A percentile compares a stretch with the other conserved stretches of the same genome.
Evolutionary conservation across 2,329 filamentous ascomycete genomes (phyloP).

Genomic region (Cytospora leucostoma): DNA sequence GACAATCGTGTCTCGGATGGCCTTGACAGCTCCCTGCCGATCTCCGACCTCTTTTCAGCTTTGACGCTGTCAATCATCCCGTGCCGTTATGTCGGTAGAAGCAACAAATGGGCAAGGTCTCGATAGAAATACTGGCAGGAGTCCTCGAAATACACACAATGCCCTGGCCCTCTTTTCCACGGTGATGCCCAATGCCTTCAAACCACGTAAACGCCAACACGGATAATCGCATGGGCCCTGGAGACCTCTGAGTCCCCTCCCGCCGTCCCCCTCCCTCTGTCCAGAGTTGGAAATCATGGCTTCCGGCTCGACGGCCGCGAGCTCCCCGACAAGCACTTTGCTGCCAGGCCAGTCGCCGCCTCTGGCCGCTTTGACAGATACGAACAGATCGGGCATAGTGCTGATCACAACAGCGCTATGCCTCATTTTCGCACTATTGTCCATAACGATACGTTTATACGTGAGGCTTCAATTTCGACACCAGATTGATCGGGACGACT

Average conservation of each 20-base stretch:
- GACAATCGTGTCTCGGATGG: background rate
- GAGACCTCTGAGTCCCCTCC: background rate
- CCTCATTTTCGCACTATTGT: slow-evolving; percentile 41
- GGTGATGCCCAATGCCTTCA: background rate
- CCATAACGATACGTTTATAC: slow-evolving; percentile 43
- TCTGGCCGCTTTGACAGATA: slow-evolving; percentile 38
- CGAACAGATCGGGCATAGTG: slow-evolving; percentile 44
- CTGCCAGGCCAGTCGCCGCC: slow-evolving; percentile 34
- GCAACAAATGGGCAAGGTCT: background rate
- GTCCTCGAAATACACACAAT: background rate
- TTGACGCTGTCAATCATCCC: background rate
- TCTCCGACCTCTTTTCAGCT: slow-evolving; percentile 1
- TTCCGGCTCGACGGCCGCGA: slow-evolving; percentile 6
- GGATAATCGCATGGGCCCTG: slow-evolving; percentile 1
- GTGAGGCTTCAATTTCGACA: slow-evolving; percentile 38
- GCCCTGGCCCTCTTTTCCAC: background rate
- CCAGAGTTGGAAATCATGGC: slow-evolving; percentile 22
- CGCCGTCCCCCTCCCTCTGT: background rate
- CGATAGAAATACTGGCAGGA: slow-evolving; percentile 7
- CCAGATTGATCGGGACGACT: slow-evolving; percentile 39
- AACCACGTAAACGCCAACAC: background rate
- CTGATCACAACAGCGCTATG: slow-evolving; percentile 42
- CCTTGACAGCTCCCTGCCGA: background rate
- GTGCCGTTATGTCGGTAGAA: background rate
- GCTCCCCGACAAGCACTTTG: background rate